Base-by-base conservation (phyloP, 805 yeast species). In the Sugiyamaella smithiae region DNA sequence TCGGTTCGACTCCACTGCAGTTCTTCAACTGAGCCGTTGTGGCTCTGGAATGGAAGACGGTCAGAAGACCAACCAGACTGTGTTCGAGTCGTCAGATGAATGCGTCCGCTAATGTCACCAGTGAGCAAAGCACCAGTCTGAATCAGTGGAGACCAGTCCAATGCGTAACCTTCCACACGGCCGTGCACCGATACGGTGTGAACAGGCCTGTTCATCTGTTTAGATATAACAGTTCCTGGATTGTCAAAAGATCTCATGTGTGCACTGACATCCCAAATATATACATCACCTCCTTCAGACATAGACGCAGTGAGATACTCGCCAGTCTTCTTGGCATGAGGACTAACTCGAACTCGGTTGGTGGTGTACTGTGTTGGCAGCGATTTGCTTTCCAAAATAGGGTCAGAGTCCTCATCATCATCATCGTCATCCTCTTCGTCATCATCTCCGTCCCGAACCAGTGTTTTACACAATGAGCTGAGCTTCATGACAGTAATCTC, bases 1-100 rank as follows among this genome's bases (percentile, higher is more conserved):
- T 93, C 98, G 3, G 90, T 80, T 46, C 84, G 85, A 9, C 96
- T 87, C 97, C 98, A 93, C 68, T 93, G 98, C 50, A 93, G 80
- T 64, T 93, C 99, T 70, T 93, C 99, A 51, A 93, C 84, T n/a
- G 93, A 85, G 12, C 54, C 53, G 16, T 50, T 36, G 17, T 55
- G 59, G 38, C 65, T 67, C 11, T 69, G 61, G 67, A 81, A 93
- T 26, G 97, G 87, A 8, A 82, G 79, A 60, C 82, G 81, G 59
- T 91, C 97, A 2, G 98, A 89, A 40, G 74, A 72, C 97, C 97
- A 93, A 12, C 68, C 67, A 26, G 84, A 75, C 3, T 85, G 76
- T 38, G 87, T 85, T 65, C 96, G 79, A 46, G 79, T 75, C 5
- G 98, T 89, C 48, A 84, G 71, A 67, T 77, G 85, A 35, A 91